Conservation (phyloP, 2,329 filamentous ascomycete genomes). For the Elsinoe fawcettii region DNA sequence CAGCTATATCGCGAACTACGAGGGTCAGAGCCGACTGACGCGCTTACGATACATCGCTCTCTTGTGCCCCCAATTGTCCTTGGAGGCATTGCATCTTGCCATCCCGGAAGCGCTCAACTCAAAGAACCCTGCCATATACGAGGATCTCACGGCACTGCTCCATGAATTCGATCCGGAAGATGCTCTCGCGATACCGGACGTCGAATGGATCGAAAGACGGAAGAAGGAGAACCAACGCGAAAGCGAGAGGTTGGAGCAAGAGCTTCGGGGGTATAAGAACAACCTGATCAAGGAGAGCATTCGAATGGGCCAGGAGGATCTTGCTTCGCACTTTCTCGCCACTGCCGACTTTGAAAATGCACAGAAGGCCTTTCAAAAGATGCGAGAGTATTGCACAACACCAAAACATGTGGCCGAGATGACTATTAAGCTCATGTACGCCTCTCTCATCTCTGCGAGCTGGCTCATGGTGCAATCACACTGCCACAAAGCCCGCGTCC, state of each 20-base stretch:
- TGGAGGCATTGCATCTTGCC: conserved; percentile 74
- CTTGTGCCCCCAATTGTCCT: conserved; percentile 64
- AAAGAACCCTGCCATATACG: conserved; percentile 65
- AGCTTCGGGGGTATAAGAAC: conserved; percentile 90
- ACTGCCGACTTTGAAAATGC: conserved; percentile 60
- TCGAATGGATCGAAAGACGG: conserved; percentile 64
- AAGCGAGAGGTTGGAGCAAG: conserved; percentile 67
- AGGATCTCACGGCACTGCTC: conserved; percentile 59
- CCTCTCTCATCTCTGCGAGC: conserved; percentile 67
- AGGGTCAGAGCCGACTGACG: conserved; percentile 69
- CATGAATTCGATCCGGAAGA: conserved; percentile 57
- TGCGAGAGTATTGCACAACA: conserved; percentile 84
- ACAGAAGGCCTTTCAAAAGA: conserved; percentile 69
- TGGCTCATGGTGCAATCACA: conserved; percentile 55
- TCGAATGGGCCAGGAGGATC: conserved; percentile 86
- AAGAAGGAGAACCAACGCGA: conserved; percentile 61
- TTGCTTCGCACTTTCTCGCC: conserved; percentile 73
- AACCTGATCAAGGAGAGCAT: conserved; percentile 98
- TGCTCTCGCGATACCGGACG: conserved; percentile 58
- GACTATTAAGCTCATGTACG: conserved; percentile 66
- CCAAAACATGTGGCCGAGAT: conserved; percentile 78
- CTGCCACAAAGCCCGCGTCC: conserved; percentile 41
- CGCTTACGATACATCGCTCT: conserved; percentile 76
- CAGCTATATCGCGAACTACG: conserved; percentile 82
- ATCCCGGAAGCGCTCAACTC: conserved; percentile 68